Base-by-base conservation (phyloP, 2,329 filamentous ascomycete genomes). In the Epichloe uncinata region DNA sequence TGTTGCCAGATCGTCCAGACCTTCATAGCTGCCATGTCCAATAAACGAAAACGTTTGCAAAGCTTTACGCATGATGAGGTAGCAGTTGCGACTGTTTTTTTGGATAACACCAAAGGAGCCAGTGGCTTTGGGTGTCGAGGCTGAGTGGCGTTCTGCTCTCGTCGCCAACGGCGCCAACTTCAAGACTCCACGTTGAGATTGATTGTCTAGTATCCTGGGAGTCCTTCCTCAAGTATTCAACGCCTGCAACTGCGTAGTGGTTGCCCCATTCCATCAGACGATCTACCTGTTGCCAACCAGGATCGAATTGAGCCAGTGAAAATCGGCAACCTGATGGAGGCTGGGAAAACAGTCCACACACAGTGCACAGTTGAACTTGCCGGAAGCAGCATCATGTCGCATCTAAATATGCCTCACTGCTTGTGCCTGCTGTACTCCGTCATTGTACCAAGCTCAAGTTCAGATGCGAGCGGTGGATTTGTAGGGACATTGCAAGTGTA, bases 401-500 rank as follows among this genome's bases (percentile, higher is more conserved):
- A 49, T 12, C 33, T 40, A 18, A 45, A 45, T 38, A 41, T 49
- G 48, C 41, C 48, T 42, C 48, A 35, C 20, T 46, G 20, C n/a
- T n/a, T 42, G 37, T 42, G 48, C 22, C 44, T 45, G 48, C 38
- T 41, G 22, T 45, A 34, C 37, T 12, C 42, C 33, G 42, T 50
- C 26, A 30, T 30, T 30, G 26, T 30, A 30, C 26, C 26, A 30
- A 30, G 26, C 26, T 30, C 8, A 30, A 30, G 26, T 30, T 8
- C 26, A 8, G 26, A 26, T 26, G 26, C 26, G 26, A 8, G 26
- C 3, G 8, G 26, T 8, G 26, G 2, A 26, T 26, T 26, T 3
- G 26, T 26, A 8, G 26, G 26, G 7, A 26, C 3, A 8, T 26
- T 26, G 26, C 26, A 26, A 26, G 26, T 26, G 26, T 26, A 26